phyloP scores from a whole-genome alignment of 768 basidiomycete genomes.

The Galerina sulciceps region DNA sequence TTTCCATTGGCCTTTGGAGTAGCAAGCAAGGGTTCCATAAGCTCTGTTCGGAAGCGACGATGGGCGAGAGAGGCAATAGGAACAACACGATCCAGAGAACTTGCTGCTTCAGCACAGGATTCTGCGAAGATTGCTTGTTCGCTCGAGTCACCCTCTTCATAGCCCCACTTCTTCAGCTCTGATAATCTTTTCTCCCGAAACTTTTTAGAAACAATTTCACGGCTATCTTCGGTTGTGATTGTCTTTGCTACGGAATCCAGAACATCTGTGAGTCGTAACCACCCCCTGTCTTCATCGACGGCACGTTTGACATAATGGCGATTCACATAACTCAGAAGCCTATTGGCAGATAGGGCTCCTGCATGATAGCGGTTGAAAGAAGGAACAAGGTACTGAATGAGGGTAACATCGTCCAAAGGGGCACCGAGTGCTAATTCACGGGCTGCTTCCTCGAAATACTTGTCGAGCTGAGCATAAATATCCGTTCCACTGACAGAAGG shows the following conservation, averaged over 20 bases:
- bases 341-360: slow-evolving; percentile 69
- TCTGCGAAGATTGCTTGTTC: slow-evolving; percentile 62
- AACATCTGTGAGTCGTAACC: slow-evolving; percentile 71
- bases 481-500: slow-evolving; percentile 57
- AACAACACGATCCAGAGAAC: slow-evolving; percentile 66
- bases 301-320: slow-evolving; percentile 79
- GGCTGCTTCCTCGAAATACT: slow-evolving; percentile 65
- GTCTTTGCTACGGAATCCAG: slow-evolving; percentile 62
- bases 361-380: slow-evolving; percentile 73
- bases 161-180: slow-evolving; percentile 78
- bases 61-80: slow-evolving; percentile 66
- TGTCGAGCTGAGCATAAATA: slow-evolving; percentile 75
- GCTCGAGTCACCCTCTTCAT: slow-evolving; percentile 50
- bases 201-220: slow-evolving; percentile 60
- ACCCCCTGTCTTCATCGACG: slow-evolving; percentile 78
- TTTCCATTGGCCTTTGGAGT: slow-evolving; percentile 69
- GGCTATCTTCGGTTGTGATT: slow-evolving; percentile 53
- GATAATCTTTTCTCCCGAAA: slow-evolving; percentile 61
- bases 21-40: slow-evolving; percentile 69
- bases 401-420: slow-evolving; percentile 66
- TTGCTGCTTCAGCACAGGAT: slow-evolving; percentile 76
- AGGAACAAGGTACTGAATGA: slow-evolving; percentile 73
- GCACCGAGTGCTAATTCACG: slow-evolving; percentile 65
- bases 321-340: slow-evolving; percentile 80
- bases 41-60: slow-evolving; percentile 73